These are phyloP conservation scores for Pascua sp. DNA, from an alignment of 1,284 basidiomycete species.

Conservation along the genomic window DNA sequence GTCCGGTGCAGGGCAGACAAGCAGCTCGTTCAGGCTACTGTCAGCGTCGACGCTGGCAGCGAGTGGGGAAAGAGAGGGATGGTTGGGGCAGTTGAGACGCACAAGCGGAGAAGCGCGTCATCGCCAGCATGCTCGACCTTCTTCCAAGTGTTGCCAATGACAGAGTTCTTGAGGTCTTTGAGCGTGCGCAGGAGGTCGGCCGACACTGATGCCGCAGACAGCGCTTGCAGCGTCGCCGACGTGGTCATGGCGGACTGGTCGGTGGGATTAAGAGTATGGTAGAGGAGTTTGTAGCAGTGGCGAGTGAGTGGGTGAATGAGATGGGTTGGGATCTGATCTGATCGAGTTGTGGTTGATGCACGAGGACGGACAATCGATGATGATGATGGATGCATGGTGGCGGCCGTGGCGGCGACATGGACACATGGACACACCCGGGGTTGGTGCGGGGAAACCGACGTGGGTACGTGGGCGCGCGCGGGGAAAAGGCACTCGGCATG, in stretches of 20 bases:
- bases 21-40: conserved; percentile 21
- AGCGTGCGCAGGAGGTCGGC: conserved; percentile 28
- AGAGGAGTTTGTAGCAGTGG: no score
- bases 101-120: conserved; percentile 33
- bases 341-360: no score
- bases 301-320: no score
- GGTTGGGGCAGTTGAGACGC: conserved; percentile 10
- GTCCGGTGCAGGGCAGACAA: conserved; percentile 9
- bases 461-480: no score
- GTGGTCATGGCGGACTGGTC: conserved; percentile 10
- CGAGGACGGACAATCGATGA: no score
- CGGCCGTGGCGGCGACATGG: no score
- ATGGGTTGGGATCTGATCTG: no score
- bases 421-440: no score
- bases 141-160: conserved; percentile 49
- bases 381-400: no score
- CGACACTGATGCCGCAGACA: conserved; percentile 4
- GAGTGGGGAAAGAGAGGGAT: background rate
- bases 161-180: conserved; percentile 47
- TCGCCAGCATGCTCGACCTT: conserved; percentile 46
- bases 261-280: background rate
- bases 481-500: no score
- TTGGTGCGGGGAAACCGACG: no score
- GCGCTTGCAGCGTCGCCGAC: conserved; percentile 11
- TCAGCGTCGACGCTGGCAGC: background rate